Base-by-base conservation (phyloP, 345 rosid genomes). In the Pistacia atlantica region DNA sequence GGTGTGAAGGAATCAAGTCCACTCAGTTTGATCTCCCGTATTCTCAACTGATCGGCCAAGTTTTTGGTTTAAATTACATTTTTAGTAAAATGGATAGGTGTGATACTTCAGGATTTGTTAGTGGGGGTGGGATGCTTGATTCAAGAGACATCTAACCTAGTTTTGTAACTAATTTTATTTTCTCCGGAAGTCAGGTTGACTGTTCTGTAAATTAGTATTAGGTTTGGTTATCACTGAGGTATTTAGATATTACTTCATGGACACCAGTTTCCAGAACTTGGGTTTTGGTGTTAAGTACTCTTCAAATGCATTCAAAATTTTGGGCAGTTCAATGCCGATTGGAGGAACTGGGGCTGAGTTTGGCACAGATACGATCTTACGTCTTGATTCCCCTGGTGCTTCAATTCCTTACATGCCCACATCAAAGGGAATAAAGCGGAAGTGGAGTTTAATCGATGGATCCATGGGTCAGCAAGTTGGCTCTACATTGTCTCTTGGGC, bases 81-180 rank as follows among this genome's bases (percentile, higher is more conserved):
- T 14, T 45, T 38, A 67, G 77, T 66, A 67, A 72, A 82, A 91
- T 91, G 97, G 97, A 91, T 74, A 90, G 97, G 46, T 75, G 91
- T 18, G 99, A 95, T 75, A 93, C 98, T 8, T 95, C 98, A 66
- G 99, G 99, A 75, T 95, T 95, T 71, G 99, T 95, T 64, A 95
- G 99, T 79, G 99, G 99, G 46, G 99, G 96, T 76, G 82, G 91
- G 73, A 80, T 80, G 75, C 80, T 69, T 83, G 66, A 86, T 76
- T 83, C 75, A 58, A 72, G 74, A 73, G 87, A 81, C 38, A 25
- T 81, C 75, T 91, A 85, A 88, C 83, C 48, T 82, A 84, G 83
- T 84, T 90, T 91, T 87, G 92, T 87, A 87, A 82, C 77, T 84
- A 70, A 52, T 77, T 82, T 83, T 83, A 65, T 82, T 76, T 25